phyloP scores from a whole-genome alignment of 2,329 filamentous ascomycete species.

The Fonsecaea pedrosoi region DNA sequence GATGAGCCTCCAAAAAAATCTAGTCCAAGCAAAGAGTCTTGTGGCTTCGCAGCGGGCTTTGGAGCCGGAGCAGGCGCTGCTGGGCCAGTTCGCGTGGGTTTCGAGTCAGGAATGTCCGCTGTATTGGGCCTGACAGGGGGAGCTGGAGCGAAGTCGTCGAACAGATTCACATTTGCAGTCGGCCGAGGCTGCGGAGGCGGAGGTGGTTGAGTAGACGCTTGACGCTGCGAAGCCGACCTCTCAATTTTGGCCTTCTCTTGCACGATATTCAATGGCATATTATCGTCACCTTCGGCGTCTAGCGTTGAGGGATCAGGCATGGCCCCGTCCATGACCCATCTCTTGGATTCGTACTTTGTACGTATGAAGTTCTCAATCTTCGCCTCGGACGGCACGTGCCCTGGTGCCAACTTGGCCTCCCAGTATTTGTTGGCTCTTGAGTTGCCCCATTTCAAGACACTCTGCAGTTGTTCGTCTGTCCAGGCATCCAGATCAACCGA shows the following conservation, averaged over 20 bases:
- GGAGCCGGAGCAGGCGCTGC: constrained; percentile 64
- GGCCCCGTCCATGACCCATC: constrained; percentile 98
- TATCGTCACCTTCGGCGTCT: constrained; percentile 83
- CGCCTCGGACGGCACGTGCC: constrained; percentile 91
- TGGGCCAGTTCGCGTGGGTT: constrained; percentile 68
- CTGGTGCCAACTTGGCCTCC: constrained; percentile 90
- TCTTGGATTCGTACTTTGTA: constrained; percentile 97
- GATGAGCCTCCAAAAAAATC: constrained; percentile 84
- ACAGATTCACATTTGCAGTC: constrained; percentile 74
- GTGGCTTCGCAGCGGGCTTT: constrained; percentile 64
- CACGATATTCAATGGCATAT: constrained; percentile 72
- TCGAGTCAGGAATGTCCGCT: constrained; percentile 67
- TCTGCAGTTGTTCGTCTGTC: constrained; percentile 97
- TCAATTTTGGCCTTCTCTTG: constrained; percentile 74
- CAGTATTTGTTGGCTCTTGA: constrained; percentile 96
- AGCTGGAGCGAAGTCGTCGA: constrained; percentile 72
- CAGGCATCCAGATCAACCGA: constrained; percentile 97
- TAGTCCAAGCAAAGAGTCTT: constrained; percentile 85
- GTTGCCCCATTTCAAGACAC: constrained; percentile 94
- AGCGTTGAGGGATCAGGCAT: constrained; percentile 92
- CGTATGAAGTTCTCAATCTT: constrained; percentile 99
- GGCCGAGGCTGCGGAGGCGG: constrained; percentile 45
- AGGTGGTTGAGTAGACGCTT: constrained; percentile 44
- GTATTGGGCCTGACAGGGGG: constrained; percentile 74
- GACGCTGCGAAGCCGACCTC: constrained; percentile 62